Base-by-base conservation (phyloP, 352 stramenopile species). In the Globisporangium alternatum region DNA sequence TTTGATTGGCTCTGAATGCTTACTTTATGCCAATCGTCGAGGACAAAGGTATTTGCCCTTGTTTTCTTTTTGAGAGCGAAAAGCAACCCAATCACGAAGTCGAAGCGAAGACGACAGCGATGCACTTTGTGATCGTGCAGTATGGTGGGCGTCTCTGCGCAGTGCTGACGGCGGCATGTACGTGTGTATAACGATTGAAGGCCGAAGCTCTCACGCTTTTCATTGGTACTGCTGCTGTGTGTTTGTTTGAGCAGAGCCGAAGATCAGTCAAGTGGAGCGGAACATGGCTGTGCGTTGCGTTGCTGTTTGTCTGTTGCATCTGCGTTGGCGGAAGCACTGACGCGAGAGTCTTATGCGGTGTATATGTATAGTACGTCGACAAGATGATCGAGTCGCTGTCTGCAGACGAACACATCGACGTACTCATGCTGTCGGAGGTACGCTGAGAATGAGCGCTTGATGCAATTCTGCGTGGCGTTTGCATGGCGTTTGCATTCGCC, bases 361-460 rank as follows among this genome's bases (percentile, higher is more conserved):
- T 41, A 7, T 0, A 9, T 35, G 1, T 55, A 15, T 65, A 92
- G 80, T 58, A 90, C 48, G 81, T 92, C 45, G 64, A 85, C 43
- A 52, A 73, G 41, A 90, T 93, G 84, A 55, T 95, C n/a, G 53
- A 67, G 21, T 65, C 64, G n/a, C 68, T 91, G 1, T 74, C 69
- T 1, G 49, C 70, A 30, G 67, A 70, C 13, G 83, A 89, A 41
- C 58, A 60, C 17, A 74, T 95, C 19, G 78, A 91, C 48, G 70
- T 95, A 6, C 64, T 95, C 30, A 90, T 93, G 81, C 64, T 95
- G 55, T 83, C 83, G 0, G 86, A 95, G 77, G 86, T 93, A 35
- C 7, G 49, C 28, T 55, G 15, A 37, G 48, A 55, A 64, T 19
- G 33, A 25, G 15, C 3, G 28, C n/a, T 10, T 53, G 28, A 19